Base-by-base conservation (phyloP, 805 yeast genomes). In the Brettanomyces anomalus region DNA sequence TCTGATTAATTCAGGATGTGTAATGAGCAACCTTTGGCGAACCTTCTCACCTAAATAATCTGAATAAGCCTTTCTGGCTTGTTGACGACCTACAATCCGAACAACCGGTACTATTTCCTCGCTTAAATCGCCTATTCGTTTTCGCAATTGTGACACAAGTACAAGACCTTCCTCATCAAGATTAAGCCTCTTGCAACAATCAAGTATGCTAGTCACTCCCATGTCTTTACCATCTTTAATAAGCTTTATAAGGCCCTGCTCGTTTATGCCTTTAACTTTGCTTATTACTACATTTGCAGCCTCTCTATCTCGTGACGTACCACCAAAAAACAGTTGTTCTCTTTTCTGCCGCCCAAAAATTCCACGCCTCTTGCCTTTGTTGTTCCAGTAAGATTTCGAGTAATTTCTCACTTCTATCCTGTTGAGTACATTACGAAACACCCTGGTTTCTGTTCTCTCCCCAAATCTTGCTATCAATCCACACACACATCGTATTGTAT, bases 241-340 rank as follows among this genome's bases (percentile, higher is more conserved):
- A 7, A 58, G 34, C 36, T 52, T 53, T 7, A 56, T 45, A 2
- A 37, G 31, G 1, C 61, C 59, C 11, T 43, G 43, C 1, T 40
- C 17, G 34, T 49, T 52, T 5, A 49, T 48, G 13, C 39, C 43
- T 14, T 44, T 35, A 2, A 52, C 49, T 33, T 51, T 46, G 5
- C 43, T 32, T 1, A 56, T 39, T 5, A 58, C 46, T 10, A 52
- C 42, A 33, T 50, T 49, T 3, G 57, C 47, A 16, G 64, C 58
- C n/a, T 51, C 56, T 36, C 46, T 49, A 39, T 60, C 63, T 26
- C 55, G 48, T 13, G 50, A 46, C 7, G 60, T 53, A 7, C 65
- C 65, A 2, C 46, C 52, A 13, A 35, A 43, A 10, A 50, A 46
- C 39, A 44, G 30, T 14, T 45, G 43, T 19, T 31, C 38, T 13